These are phyloP conservation scores for Phytophthora ramorum DNA, from an alignment of 352 stramenopile species.

Conservation along the genomic window DNA sequence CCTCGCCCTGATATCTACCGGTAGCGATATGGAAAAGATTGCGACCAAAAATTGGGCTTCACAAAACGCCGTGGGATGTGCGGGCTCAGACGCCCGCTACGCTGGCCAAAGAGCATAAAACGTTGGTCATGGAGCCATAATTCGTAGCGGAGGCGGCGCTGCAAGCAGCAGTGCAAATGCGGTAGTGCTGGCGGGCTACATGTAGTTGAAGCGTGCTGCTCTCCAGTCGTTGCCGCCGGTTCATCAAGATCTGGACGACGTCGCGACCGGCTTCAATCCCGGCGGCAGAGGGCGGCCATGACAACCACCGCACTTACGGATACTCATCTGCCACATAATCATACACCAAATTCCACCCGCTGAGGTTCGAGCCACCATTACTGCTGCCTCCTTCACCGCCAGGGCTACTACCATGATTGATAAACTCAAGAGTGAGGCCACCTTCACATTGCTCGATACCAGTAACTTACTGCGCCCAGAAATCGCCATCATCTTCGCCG, in stretches of 20 bases:
- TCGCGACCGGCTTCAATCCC: neutral
- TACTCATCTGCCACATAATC: neutral
- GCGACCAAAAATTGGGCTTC: conserved; percentile 23
- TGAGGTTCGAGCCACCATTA: conserved; percentile 31
- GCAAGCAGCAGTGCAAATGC: too few relatives aligned
- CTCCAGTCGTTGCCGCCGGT: neutral
- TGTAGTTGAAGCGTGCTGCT: too few relatives aligned
- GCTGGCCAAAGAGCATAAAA: neutral
- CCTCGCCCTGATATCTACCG: neutral
- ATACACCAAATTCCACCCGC: neutral
- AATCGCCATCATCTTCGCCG: too few relatives aligned
- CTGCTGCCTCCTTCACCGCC: too few relatives aligned
- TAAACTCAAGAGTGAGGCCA: too few relatives aligned
- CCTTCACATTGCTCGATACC: too few relatives aligned
- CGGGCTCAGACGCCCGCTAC: neutral
- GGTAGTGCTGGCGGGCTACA: too few relatives aligned
- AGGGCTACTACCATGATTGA: too few relatives aligned
- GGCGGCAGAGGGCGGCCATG: neutral
- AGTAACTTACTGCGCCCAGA: too few relatives aligned
- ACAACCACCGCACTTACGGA: neutral
- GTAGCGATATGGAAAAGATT: conserved; percentile 25
- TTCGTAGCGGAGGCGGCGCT: too few relatives aligned
- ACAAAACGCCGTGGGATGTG: conserved; percentile 13
- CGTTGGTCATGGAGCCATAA: neutral
- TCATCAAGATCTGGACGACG: conserved; percentile 3